Base-by-base conservation (phyloP, 177 flowering plant species). In the Vitis hybrid region DNA sequence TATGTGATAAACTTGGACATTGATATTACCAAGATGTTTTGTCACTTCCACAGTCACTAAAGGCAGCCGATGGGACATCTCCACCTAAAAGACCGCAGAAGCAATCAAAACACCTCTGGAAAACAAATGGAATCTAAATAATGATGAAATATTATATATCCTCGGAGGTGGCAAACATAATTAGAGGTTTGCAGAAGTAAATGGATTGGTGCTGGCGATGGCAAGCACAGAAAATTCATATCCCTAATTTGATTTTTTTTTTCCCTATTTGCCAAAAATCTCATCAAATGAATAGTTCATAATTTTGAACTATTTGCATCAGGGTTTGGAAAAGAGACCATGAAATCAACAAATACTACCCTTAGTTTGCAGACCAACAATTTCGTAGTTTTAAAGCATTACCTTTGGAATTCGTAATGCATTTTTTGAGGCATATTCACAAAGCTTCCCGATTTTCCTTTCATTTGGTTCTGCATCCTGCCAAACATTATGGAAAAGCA, bases 381-480 rank as follows among this genome's bases (percentile, higher is more conserved):
- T 28, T 28, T 28, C 31, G 4, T 28, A 28, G 31, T 28, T 28
- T 28, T 28, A 49, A 17, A 70, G 19, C 2, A 31, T 56, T 70
- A 86, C 97, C 94, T 89, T 83, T 11, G 97, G 97, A 56, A 90
- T 86, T 59, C 96, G 86, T 71, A 92, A 69, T 33, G 92, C 92
- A 68, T 92, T 92, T 79, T 81, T 92, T 4, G 86, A 86, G 66
- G 88, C 94, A 81, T 92, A 92, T 44, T 91, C 92, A 76, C 97
- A 89, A 15, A 92, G 89, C 81, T 91, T 92, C 66, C 85, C 85
- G 76, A 92, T 90, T 79, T 87, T 88, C 70, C 94, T 79, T 69
- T 92, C 95, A 85, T 90, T 88, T 71, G 91, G 91, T 74, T 86
- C 90, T 61, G 78, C 91, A 22, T 89, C 91, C 97, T 92, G 80